phyloP scores from a whole-genome alignment of 2,329 filamentous ascomycete species.

The Aspergillus versicolor region DNA sequence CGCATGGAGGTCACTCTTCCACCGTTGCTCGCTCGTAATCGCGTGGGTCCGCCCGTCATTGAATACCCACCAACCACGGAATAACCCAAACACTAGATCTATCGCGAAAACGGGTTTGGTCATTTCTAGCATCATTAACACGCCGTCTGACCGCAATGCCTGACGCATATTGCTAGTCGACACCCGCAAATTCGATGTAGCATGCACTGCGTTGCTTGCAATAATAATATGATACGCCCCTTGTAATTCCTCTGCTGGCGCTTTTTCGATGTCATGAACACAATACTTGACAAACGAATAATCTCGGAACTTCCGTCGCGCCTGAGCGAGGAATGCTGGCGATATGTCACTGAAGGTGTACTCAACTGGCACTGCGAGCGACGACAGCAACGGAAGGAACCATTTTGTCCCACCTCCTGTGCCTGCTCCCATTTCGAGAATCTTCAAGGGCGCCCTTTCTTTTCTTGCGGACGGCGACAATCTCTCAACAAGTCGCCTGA shows the following conservation, averaged over 20 bases:
- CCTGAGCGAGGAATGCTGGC: conserved; percentile 34
- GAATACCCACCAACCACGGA: conserved; percentile 42
- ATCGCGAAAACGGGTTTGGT: conserved; percentile 28
- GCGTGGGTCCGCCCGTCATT: conserved; percentile 39
- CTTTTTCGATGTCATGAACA: conserved; percentile 32
- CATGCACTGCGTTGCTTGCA: conserved; percentile 38
- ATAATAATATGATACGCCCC: conserved; percentile 33
- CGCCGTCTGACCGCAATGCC: conserved; percentile 28
- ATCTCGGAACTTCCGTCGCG: conserved; percentile 30
- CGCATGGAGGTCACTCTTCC: conserved; percentile 28
- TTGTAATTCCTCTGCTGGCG: conserved; percentile 18
- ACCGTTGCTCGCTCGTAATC: conserved; percentile 18
- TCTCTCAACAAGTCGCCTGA: conserved; percentile 19
- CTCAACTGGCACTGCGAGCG: conserved; percentile 29
- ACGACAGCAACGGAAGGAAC: conserved; percentile 28
- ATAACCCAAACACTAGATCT: conserved; percentile 35
- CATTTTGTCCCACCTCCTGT: conserved; percentile 39
- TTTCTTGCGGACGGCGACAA: conserved; percentile 10
- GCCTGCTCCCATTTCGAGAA: conserved; percentile 44
- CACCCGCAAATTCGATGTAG: conserved; percentile 29
- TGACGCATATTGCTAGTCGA: conserved; percentile 28
- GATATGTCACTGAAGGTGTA: conserved; percentile 45
- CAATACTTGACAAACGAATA: conserved; percentile 27
- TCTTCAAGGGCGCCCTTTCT: conserved; percentile 27
- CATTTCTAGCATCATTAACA: conserved; percentile 35